Evolutionary conservation across 176 grass and related monocot genomes (phyloP).

Genomic region (Saccharum officinarum): DNA sequence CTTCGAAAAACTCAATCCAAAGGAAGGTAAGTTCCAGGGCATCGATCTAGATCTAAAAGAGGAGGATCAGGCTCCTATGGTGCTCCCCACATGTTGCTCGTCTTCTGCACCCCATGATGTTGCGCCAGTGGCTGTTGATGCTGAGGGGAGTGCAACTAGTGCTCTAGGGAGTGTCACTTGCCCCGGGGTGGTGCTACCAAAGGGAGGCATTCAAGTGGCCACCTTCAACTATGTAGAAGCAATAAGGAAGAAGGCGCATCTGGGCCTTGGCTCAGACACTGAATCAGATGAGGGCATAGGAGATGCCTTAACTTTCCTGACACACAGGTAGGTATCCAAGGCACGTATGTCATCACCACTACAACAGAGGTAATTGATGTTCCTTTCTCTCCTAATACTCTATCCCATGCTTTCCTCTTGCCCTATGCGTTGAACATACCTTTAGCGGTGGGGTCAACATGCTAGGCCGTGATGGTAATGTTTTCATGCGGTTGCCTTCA

Average conservation of each 20-base stretch:
- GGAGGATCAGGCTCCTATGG: not conserved
- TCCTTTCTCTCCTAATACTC: not conserved
- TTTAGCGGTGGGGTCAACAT: not conserved
- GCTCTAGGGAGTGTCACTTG: not conserved
- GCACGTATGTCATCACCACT: not conserved
- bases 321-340: not conserved
- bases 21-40: not conserved
- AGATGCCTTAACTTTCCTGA: not conserved
- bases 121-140: not conserved
- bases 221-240: not conserved
- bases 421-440: not conserved
- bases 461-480: not conserved
- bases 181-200: not conserved
- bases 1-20: not conserved
- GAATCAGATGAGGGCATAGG: not conserved
- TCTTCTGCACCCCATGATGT: not conserved
- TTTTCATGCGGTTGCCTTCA: not conserved
- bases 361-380: not conserved
- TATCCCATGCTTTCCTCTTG: not conserved
- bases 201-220: not conserved
- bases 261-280: not conserved
- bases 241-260: not conserved
- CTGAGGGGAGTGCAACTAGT: not conserved
- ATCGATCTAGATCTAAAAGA: not conserved
- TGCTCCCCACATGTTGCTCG: not conserved